These are phyloP conservation scores for Penicillium pulvis DNA, from an alignment of 495 filamentous ascomycete species.

Conservation along the genomic window DNA sequence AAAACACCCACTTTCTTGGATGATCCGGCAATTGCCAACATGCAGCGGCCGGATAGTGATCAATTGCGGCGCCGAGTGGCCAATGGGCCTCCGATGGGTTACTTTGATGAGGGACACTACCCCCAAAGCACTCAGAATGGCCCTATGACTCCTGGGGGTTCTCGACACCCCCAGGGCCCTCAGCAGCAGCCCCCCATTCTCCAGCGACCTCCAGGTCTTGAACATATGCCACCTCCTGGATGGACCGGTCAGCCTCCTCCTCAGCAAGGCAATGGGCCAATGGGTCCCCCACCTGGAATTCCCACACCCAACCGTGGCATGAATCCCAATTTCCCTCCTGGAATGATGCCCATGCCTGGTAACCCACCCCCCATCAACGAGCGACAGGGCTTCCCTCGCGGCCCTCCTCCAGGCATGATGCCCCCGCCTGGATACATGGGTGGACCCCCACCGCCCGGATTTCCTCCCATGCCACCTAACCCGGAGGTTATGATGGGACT, in stretches of 20 bases:
- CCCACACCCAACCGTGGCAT: conserved; percentile 41
- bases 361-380: conserved; percentile 38
- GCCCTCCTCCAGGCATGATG: conserved; percentile 52
- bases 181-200: conserved; percentile 40
- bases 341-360: conserved; percentile 49
- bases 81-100: conserved; percentile 47
- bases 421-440: conserved; percentile 55
- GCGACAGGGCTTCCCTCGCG: conserved; percentile 45
- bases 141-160: conserved; percentile 40
- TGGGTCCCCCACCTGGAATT: conserved; percentile 52
- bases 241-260: conserved; percentile 42
- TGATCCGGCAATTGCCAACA: conserved; percentile 50
- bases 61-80: conserved; percentile 40
- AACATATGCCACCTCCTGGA: conserved; percentile 44
- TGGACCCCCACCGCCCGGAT: conserved; percentile 47
- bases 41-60: conserved; percentile 48
- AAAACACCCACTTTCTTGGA: conserved; percentile 48
- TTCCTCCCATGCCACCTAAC: conserved; percentile 49
- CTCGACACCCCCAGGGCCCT: conserved; percentile 37
- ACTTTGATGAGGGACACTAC: conserved; percentile 49
- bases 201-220: conserved; percentile 53
- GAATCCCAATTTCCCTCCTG: conserved; percentile 45
- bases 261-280: conserved; percentile 42
- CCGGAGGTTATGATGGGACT: conserved; percentile 46
- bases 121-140: conserved; percentile 32